Evolutionary conservation across 1,284 basidiomycete genomes (phyloP), one percentile per base, ranked within the genome.

Genomic region (Dichomitus squalens): DNA sequence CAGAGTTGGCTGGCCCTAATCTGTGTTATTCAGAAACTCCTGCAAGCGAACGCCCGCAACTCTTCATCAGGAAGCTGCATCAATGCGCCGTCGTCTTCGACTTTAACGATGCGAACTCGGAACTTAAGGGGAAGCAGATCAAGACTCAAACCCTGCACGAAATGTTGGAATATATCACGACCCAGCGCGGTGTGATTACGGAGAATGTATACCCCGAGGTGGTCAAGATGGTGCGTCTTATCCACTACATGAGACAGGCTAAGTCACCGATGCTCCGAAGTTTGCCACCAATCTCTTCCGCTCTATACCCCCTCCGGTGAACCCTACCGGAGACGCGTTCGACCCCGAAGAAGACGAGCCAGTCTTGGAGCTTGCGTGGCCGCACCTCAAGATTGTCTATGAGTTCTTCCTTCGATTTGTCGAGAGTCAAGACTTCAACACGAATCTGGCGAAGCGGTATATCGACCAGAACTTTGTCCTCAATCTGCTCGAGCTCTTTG

Each of bases 331-430:
- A 55, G 97, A 99, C 71, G 96, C 96, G 0, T 99, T 98, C 70
- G 97, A 99, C 73, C 97, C 97, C 12, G 97, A 99, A 76, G 97
- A 99, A 78, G 97, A 99, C 69, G 97, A 99, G 68, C 97, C 97
- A 7, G 96, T 99, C 3, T 85, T 99, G 61, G 97, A 99, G 73
- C 90, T 99, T 53, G 97, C 97, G 16, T 99, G 97, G 97, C 97
- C 97, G 29, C 97, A 99, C 74, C 85, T 99, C 55, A 96, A 99
- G 76, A 96, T 99, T 65, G 97, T 99, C 52, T 99, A 99, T 78
- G 97, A 99, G 76, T 98, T 99, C 77, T 99, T 99, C 87, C 87
- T 99, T 35, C 93, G 97, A 54, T 99, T 99, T 70, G 93, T 99
- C 59, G 97, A 99, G 76, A 94, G 90, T 69, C 92, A 93, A 11